Percentiles rank a stretch among this genome's conserved stretches.
phyloP scores from a whole-genome alignment of 768 basidiomycete genomes.

The Nevesoporus exiguus region DNA sequence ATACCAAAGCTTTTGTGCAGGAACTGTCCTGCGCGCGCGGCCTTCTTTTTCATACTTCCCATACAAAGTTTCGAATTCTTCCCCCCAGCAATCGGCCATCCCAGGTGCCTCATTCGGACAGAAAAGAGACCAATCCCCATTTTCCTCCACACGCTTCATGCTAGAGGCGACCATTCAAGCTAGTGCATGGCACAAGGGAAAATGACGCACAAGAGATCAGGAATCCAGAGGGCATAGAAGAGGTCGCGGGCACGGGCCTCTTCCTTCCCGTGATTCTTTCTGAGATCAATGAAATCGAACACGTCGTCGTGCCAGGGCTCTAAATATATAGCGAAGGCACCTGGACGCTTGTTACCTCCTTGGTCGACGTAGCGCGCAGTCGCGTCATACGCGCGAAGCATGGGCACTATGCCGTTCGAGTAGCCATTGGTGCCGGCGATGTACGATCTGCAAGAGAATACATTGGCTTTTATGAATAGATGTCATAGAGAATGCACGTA shows the following conservation, averaged over 20 bases:
- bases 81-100: slow-evolving; percentile 83
- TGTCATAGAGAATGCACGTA: slow-evolving; percentile 33
- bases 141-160: slow-evolving; percentile 94
- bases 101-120: slow-evolving; percentile 96
- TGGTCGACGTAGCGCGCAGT: slow-evolving; percentile 99
- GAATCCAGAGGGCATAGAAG: slow-evolving; percentile 98
- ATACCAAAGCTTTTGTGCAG: slow-evolving; percentile 98
- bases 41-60: slow-evolving; percentile 89
- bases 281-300: slow-evolving; percentile 94
- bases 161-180: slow-evolving; percentile 34
- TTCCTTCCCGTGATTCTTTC: slow-evolving; percentile 99
- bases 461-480: neutral
- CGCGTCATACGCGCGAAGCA: slow-evolving; percentile 97
- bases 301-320: slow-evolving; percentile 99
- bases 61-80: slow-evolving; percentile 85
- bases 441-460: slow-evolving; percentile 64
- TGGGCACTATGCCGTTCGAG: slow-evolving; percentile 98
- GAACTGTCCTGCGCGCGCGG: slow-evolving; percentile 75
- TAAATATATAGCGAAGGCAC: slow-evolving; percentile 96
- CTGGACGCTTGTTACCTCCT: slow-evolving; percentile 98
- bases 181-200: no score
- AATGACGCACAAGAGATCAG: slow-evolving; percentile 82
- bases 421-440: slow-evolving; percentile 99
- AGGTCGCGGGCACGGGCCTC: slow-evolving; percentile 94
- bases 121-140: slow-evolving; percentile 92